Evolutionary conservation across 2,329 filamentous ascomycete genomes (phyloP).

Genomic region (Bipolaris zeicola): DNA sequence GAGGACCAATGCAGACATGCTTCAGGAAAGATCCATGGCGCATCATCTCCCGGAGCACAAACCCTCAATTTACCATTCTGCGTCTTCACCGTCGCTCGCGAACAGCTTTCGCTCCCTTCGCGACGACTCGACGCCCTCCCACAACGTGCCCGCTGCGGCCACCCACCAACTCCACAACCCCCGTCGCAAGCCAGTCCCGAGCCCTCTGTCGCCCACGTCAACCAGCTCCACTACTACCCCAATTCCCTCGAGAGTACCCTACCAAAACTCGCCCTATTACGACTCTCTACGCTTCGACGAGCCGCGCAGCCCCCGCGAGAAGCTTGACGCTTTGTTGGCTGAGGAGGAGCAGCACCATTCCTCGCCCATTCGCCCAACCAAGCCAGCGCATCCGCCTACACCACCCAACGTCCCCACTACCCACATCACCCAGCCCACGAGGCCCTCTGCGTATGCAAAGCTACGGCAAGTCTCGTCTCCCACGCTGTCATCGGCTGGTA

Average conservation of each 20-base stretch:
- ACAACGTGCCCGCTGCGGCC: slow-evolving; percentile 18
- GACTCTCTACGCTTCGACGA: slow-evolving; percentile 43
- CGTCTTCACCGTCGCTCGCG: slow-evolving; percentile 32
- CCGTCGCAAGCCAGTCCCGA: slow-evolving; percentile 35
- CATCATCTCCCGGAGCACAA: slow-evolving; percentile 17
- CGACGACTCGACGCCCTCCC: slow-evolving; percentile 36
- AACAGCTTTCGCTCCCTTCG: slow-evolving; percentile 41
- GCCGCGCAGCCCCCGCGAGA: slow-evolving; percentile 48
- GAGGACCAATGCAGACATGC: slow-evolving; percentile 39
- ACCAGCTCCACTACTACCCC: slow-evolving; percentile 4
- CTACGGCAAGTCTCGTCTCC: slow-evolving; percentile 46
- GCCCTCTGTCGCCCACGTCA: slow-evolving; percentile 32
- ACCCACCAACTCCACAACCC: slow-evolving; percentile 22
- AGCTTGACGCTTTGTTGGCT: slow-evolving; percentile 48
- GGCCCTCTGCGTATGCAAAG: slow-evolving; percentile 40
- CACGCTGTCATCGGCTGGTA: slow-evolving; percentile 35
- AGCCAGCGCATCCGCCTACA: slow-evolving; percentile 16
- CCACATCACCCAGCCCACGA: slow-evolving; percentile 25
- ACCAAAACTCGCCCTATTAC: slow-evolving; percentile 30
- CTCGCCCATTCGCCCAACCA: slow-evolving; percentile 21
- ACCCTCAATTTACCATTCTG: slow-evolving; percentile 14
- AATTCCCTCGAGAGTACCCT: slow-evolving; percentile 14
- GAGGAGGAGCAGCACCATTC: slow-evolving; percentile 34
- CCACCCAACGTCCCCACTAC: slow-evolving; percentile 16
- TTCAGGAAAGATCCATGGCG: slow-evolving; percentile 22